Evolutionary conservation across 164 flowering plant genomes (phyloP).

Genomic region (Vitis labrusca): DNA sequence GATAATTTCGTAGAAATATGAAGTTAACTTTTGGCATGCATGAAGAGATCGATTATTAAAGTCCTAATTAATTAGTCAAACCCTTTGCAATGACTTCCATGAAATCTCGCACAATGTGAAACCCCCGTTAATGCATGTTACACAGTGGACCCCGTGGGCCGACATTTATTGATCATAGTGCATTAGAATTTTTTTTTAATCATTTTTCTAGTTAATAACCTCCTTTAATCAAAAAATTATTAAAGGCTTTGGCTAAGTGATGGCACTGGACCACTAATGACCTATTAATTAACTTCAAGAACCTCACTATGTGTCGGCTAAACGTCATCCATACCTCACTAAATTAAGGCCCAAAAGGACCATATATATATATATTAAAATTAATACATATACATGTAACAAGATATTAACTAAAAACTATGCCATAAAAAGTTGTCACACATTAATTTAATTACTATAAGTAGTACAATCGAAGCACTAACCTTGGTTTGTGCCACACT

Average conservation of each 20-base stretch:
- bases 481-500: not conserved
- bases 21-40: not conserved
- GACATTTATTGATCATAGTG: slow-evolving; percentile 17
- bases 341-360: not conserved
- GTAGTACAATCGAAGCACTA: too few relatives aligned
- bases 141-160: slow-evolving; percentile 22
- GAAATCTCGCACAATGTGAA: too few relatives aligned
- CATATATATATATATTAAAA: not conserved
- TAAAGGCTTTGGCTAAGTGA: slow-evolving; percentile 14
- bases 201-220: not conserved
- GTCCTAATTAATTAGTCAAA: not conserved
- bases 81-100: not conserved
- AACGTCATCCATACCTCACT: slow-evolving; percentile 27
- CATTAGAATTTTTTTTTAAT: not conserved
- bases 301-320: slow-evolving; percentile 27
- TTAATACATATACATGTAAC: not conserved
- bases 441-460: too few relatives aligned
- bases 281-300: slow-evolving; percentile 13
- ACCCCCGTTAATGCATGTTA: not conserved
- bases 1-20: not conserved
- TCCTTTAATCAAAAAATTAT: slow-evolving; percentile 2
- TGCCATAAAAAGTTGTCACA: too few relatives aligned
- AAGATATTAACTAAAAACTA: not conserved
- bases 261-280: slow-evolving; percentile 21
- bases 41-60: not conserved